A percentile compares a stretch with the other conserved stretches of the same genome.
These are phyloP conservation scores for Coniferiporia weirii DNA, from an alignment of 1,284 basidiomycete genomes.

Conservation along the genomic window DNA sequence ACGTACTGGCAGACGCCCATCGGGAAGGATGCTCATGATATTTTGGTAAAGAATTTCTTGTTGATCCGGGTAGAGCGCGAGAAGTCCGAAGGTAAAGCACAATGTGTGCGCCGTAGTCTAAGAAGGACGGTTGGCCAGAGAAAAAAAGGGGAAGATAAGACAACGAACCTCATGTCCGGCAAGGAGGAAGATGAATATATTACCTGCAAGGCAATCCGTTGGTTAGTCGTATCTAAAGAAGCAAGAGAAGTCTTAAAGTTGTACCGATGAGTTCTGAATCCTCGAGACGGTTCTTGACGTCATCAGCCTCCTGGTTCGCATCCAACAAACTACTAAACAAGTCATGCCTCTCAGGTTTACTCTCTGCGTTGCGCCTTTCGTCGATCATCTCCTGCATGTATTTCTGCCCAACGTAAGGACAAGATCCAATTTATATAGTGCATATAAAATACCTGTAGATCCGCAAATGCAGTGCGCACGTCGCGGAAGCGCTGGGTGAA, in stretches of 20 bases:
- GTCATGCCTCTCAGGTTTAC: constrained; percentile 15
- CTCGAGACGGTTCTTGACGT: neutral
- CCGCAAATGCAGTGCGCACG: constrained; percentile 7
- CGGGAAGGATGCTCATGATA: constrained; percentile 31
- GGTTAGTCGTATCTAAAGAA: neutral
- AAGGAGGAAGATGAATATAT: constrained; percentile 21
- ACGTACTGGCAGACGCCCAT: constrained; percentile 22
- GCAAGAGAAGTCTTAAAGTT: neutral
- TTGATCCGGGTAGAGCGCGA: constrained; percentile 41
- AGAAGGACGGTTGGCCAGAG: neutral
- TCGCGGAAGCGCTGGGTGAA: constrained; percentile 8
- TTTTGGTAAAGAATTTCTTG: constrained; percentile 41
- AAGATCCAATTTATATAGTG: neutral
- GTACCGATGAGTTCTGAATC: constrained; percentile 20
- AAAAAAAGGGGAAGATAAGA: neutral
- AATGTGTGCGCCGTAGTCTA: constrained; percentile 36
- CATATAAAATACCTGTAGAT: constrained; percentile 2
- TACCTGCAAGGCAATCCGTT: constrained; percentile 2
- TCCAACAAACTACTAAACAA: constrained; percentile 19
- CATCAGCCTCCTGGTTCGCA: constrained; percentile 16
- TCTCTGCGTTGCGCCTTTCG: constrained; percentile 12
- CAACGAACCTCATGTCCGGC: constrained; percentile 20
- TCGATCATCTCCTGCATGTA: constrained; percentile 22
- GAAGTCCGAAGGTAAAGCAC: constrained; percentile 34
- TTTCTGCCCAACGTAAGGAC: neutral